Evolutionary conservation across 495 filamentous ascomycete species (phyloP), one percentile per base, ranked within the genome.

Genomic region (Penicillium tannophilum): DNA sequence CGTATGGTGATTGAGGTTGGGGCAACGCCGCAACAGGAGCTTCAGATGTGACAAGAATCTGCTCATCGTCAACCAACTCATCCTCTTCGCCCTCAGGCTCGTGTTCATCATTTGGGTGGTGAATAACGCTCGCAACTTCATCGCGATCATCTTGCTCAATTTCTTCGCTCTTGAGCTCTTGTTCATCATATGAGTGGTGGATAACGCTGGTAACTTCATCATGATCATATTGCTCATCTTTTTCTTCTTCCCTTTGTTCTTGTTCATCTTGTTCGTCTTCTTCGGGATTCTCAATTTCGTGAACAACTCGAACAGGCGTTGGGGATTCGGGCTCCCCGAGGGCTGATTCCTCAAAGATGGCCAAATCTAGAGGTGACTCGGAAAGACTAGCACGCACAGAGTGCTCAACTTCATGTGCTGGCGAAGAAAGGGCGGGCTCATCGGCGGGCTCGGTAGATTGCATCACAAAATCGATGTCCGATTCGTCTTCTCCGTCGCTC

Each of bases 21-120:
- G 50, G 39, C 10, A 28, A 30, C 19, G 52, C 24, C 9, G 45
- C 42, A 23, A 58, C 24, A 14, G 48, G 42, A 17, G 23, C 23
- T 33, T 65, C 63, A 31, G 58, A 31, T n/a, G 51, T 56, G 10
- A 62, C 58, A 33, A 66, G 41, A 6, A 58, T 65, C 19, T 65
- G 31, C 26, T 67, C 70, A 24, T 66, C 58, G 6, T 74, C 55
- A 36, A 63, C 59, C 47, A 52, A 56, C 39, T 60, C 58, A 45
- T 54, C 44, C 9, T 61, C 41, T 26, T 65, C 66, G 30, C 35
- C 60, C 7, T 60, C 58, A 10, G 61, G 52, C 19, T 70, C 58
- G 26, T 68, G 41, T 20, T 61, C 54, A 6, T 67, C 62, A 44
- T 59, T 31, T 59, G 23, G 36, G 14, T 24, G 16, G 36, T 43